Evolutionary conservation across 1,284 basidiomycete genomes (phyloP).

Genomic region (Sphagnurus paluster): DNA sequence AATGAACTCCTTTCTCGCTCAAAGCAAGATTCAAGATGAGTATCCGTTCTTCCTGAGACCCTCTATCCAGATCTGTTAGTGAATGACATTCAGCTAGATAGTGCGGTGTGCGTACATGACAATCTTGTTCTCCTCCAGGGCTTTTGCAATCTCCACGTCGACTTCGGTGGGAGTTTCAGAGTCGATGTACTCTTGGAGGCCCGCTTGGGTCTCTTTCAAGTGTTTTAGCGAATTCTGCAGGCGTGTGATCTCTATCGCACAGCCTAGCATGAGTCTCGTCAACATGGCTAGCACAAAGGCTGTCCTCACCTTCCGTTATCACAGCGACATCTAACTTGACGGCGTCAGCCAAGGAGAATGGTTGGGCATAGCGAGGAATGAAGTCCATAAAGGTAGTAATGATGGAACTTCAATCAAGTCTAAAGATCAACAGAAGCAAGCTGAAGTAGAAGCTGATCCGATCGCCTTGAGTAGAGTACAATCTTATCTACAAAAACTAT

Average conservation of each 20-base stretch:
- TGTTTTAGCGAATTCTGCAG: slow-evolving; percentile 72
- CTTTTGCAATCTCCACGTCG: slow-evolving; percentile 42
- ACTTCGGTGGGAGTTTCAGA: slow-evolving; percentile 41
- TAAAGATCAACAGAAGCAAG: neutral
- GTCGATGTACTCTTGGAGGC: slow-evolving; percentile 50
- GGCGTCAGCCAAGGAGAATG: slow-evolving; percentile 74
- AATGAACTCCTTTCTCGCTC: slow-evolving; percentile 57
- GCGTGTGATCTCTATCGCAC: slow-evolving; percentile 71
- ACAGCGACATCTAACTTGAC: slow-evolving; percentile 62
- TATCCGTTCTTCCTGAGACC: slow-evolving; percentile 72
- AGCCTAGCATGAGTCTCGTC: slow-evolving; percentile 6
- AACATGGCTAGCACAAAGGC: neutral
- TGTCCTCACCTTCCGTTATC: slow-evolving; percentile 63
- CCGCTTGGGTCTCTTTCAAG: slow-evolving; percentile 61
- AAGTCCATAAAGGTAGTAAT: slow-evolving; percentile 57
- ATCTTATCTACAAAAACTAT: slow-evolving; percentile 6
- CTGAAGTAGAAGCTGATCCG: neutral
- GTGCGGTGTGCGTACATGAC: slow-evolving; percentile 41
- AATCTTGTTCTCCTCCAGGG: slow-evolving; percentile 44
- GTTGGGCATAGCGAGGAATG: slow-evolving; percentile 65
- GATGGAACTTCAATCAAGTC: neutral
- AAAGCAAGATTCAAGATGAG: slow-evolving; percentile 64
- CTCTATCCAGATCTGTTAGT: slow-evolving; percentile 39
- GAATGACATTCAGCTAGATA: neutral
- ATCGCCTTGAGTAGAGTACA: neutral